These are phyloP conservation scores for Cucumis cinereus DNA, from an alignment of 306 rosid genomes.

Conservation along the genomic window DNA sequence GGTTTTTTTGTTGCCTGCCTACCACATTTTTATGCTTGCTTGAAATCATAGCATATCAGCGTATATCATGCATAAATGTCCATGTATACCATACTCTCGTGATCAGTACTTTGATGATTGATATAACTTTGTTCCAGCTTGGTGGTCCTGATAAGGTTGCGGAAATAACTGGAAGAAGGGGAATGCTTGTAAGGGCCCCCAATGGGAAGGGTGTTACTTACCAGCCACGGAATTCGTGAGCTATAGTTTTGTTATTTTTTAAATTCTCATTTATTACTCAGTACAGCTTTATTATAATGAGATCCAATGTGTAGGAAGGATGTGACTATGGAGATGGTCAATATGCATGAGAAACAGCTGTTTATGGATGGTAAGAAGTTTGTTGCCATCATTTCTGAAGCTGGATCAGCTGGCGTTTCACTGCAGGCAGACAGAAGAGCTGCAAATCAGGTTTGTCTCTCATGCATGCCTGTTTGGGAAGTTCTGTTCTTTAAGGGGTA, in stretches of 20 bases:
- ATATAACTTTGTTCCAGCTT: conserved; percentile 35
- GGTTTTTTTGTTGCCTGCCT: neutral
- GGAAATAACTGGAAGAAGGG: conserved; percentile 98
- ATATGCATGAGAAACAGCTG: conserved; percentile 97
- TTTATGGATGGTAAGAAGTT: conserved; percentile 94
- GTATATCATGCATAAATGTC: neutral
- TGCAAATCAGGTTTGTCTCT: conserved; percentile 51
- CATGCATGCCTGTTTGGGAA: conserved; percentile 8
- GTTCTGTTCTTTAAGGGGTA: neutral
- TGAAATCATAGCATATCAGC: neutral
- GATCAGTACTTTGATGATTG: conserved; percentile 2
- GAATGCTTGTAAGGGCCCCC: conserved; percentile 95
- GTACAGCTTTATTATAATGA: neutral
- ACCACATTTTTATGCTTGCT: neutral
- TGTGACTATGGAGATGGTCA: conserved; percentile 95
- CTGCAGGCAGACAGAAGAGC: conserved; percentile 98
- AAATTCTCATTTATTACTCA: neutral
- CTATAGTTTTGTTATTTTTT: conserved; percentile 4
- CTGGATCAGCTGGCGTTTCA: conserved; percentile 99
- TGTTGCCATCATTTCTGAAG: conserved; percentile 95
- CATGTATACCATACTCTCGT: neutral
- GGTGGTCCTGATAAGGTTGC: conserved; percentile 98
- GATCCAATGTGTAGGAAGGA: conserved; percentile 55
- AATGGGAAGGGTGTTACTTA: conserved; percentile 92
- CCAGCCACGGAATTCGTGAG: conserved; percentile 96